Percentiles rank a stretch among this genome's conserved stretches.
Evolutionary conservation across 352 stramenopile genomes (phyloP).

Genomic region (Pseudoperonospora humuli): DNA sequence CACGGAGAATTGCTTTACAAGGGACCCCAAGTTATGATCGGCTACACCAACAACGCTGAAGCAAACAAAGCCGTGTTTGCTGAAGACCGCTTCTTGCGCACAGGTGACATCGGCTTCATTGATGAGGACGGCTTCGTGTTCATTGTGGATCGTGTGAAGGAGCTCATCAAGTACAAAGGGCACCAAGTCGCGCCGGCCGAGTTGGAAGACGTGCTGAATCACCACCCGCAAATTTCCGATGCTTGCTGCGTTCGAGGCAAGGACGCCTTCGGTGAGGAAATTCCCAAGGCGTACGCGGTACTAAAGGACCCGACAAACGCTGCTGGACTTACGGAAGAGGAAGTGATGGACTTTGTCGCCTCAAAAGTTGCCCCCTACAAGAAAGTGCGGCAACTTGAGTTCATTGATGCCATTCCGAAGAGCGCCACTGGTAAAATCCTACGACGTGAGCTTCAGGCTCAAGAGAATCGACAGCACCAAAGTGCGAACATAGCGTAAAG

Average conservation of each 20-base stretch:
- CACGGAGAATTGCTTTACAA: constrained; percentile 9
- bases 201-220: constrained; percentile 86
- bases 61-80: constrained; percentile 77
- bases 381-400: constrained; percentile 81
- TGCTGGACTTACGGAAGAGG: constrained; percentile 41
- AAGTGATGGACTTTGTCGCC: constrained; percentile 81
- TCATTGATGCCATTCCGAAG: constrained; percentile 83
- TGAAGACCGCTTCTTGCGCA: constrained; percentile 76
- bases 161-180: constrained; percentile 93
- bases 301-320: constrained; percentile 38
- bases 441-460: constrained; percentile 61
- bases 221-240: constrained; percentile 78
- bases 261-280: constrained; percentile 73
- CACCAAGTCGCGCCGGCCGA: constrained; percentile 88
- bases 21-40: too few relatives aligned
- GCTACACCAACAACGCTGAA: constrained; percentile 87
- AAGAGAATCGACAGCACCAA: constrained; percentile 28
- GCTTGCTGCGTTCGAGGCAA: constrained; percentile 50
- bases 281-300: constrained; percentile 88
- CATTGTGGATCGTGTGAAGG: constrained; percentile 89
- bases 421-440: constrained; percentile 88
- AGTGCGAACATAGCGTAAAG: constrained; percentile 7
- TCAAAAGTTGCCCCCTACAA: constrained; percentile 83
- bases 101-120: constrained; percentile 87
- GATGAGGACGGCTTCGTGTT: constrained; percentile 89